Evolutionary conservation across 2,329 filamentous ascomycete genomes (phyloP), one percentile per base, ranked within the genome.

Genomic region (Thielaviopsis ethacetica): DNA sequence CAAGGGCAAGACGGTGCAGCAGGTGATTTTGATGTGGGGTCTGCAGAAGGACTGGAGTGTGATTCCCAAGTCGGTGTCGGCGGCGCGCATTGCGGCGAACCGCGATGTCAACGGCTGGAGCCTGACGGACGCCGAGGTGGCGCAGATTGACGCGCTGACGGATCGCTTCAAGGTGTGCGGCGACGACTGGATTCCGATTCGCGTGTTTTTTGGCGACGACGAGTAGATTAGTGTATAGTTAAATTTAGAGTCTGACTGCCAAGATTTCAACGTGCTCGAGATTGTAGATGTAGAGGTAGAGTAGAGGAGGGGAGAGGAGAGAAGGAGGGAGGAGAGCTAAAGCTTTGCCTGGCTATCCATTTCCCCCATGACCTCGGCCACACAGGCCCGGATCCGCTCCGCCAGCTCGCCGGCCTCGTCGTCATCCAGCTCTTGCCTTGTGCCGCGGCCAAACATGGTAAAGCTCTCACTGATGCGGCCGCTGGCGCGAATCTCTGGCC

Each of bases 121-220:
- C 61, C 72, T 94, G 70, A 84, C 79, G 3, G 77, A 79, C 3
- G 86, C 88, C 53, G 88, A 95, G 74, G 70, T 91, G 56, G 76
- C 78, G 65, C 75, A 79, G 70, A 75, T 95, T 55, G 81, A 82
- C 66, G 78, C 72, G 66, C 77, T 91, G 58, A 76, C 79, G 66
- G 85, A 87, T 62, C 81, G 88, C 56, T 91, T 91, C 78, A 94
- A 90, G 80, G 84, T 89, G 62, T 93, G 86, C 67, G 79, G 78
- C 41, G 88, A 91, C 68, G 71, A 68, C 27, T 91, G 85, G 83
- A 68, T 88, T 66, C 87, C 86, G 0, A 71, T 86, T 62, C 85
- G 83, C 76, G 86, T 91, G 41, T 93, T 93, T 77, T 88, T 88
- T 68, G 86, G 85, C 7, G 86, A 91, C 66, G 85, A 90, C 66